Evolutionary conservation across 345 rosid species (phyloP), one percentile per base, ranked within the genome.

Genomic region (Ceriops tagal): DNA sequence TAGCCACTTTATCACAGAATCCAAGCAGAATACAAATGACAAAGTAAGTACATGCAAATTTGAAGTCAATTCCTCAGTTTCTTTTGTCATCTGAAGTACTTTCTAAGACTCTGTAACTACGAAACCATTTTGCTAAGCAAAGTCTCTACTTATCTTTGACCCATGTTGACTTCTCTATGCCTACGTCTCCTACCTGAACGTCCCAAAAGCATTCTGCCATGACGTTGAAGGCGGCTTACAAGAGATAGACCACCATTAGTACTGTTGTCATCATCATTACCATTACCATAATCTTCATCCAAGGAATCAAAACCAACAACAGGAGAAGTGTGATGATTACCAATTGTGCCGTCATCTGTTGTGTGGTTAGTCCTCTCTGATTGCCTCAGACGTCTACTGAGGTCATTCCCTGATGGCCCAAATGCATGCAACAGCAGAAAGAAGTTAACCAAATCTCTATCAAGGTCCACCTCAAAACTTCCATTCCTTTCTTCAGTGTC

Each of bases 111-210:
- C 21, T 53, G 58, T 73, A 61, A 67, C 61, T 52, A 73, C 47
- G 1, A 53, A 57, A 30, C 13, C 11, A 1, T 7, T 53, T 20
- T n/a, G 51, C 5, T 22, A 49, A 28, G n/a, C 32, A 21, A 21
- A 1, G 39, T 53, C 58, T 21, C 51, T 32, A 30, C 27, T 67
- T 28, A 61, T 73, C 71, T 61, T 65, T 52, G 77, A 66, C 63
- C 78, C 51, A 65, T 76, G 6, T 72, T 69, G 71, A 58, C 75
- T 74, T 89, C 95, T 75, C 92, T 85, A 46, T 81, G 80, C 72
- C 96, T 86, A 26, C 90, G 88, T 67, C 97, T 82, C 82, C 97
- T 84, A 60, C 82, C 90, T 3, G 97, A 88, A 39, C 89, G 86
- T 61, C 88, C 87, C 61, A 89, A 65, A 32, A 91, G 78, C 74